Evolutionary conservation across 768 basidiomycete species (phyloP), one percentile per base, ranked within the genome.

Genomic region (Psilocybe azurescens): DNA sequence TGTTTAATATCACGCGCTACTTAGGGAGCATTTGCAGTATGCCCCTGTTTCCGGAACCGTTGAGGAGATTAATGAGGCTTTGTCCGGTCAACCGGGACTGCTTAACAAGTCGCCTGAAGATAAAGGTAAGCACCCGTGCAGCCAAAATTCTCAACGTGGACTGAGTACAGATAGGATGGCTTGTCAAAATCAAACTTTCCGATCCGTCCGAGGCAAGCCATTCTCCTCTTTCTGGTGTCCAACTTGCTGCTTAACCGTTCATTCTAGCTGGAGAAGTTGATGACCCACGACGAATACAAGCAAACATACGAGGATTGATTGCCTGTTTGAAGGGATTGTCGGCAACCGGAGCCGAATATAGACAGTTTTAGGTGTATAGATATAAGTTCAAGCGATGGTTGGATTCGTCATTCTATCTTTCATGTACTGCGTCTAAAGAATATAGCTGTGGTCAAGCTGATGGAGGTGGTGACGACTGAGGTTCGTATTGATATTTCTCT

Each of bases 31-130:
- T 24, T 29, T 59, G 28, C 63, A 95, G 93, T 99, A 92, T 76
- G 94, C 97, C 4, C 97, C 97, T 30, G 85, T 99, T 20, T 94
- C 94, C 2, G 97, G 97, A 8, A 83, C 81, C 5, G 79, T 99
- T 18, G 79, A 86, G 62, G 89, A 89, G 71, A 86, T 98, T 69
- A 99, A 99, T 75, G 81, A 87, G 58, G 74, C 65, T 9, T 81
- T 99, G 49, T 77, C 83, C 36, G 78, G 74, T 6, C 78, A 89
- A 71, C 95, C 97, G 2, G 85, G 88, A 18, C 78, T 98, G 46
- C 78, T 99, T 54, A 99, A 99, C 84, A 94, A 93, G 74, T 89
- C 89, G 9, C 86, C 95, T 0, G 91, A 96, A 72, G 83, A 85
- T 28, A 79, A 93, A 72, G 97, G 97, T 95, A 66, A 67, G 83